phyloP scores from a whole-genome alignment of 495 filamentous ascomycete genomes.

The Penicillium soppii region DNA sequence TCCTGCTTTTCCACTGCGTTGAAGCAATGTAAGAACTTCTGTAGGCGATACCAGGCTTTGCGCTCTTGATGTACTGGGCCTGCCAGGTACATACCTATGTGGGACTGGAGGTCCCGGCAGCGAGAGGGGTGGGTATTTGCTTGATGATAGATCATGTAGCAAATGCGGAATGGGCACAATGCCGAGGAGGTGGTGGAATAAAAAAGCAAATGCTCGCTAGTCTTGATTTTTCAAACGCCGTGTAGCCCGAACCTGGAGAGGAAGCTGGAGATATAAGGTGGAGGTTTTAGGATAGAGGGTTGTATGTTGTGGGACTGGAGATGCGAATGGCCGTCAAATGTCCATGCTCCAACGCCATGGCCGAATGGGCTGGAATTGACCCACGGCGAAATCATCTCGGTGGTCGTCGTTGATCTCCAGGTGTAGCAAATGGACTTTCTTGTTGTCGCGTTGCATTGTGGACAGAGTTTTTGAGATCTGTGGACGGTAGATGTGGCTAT shows the following conservation, averaged over 20 bases:
- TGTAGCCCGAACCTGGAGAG: not conserved
- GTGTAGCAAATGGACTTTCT: conserved; percentile 42
- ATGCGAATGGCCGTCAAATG: conserved; percentile 25
- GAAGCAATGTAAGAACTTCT: not conserved
- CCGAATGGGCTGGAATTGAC: conserved; percentile 40
- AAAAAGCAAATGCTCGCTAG: conserved; percentile 7
- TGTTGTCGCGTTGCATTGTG: conserved; percentile 30
- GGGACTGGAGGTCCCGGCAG: not conserved
- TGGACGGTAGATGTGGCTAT: conserved; percentile 28
- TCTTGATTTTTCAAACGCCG: conserved; percentile 8
- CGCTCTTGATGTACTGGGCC: conserved; percentile 6
- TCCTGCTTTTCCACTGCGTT: not conserved
- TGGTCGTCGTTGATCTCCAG: conserved; percentile 41
- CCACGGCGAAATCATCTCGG: conserved; percentile 34
- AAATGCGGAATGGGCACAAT: not conserved
- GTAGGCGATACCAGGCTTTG: not conserved
- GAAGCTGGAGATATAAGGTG: not conserved
- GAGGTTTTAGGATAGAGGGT: not conserved
- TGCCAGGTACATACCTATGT: conserved; percentile 3
- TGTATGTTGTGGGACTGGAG: not conserved
- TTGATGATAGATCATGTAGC: not conserved
- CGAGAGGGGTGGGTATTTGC: not conserved
- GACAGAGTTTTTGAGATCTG: conserved; percentile 38
- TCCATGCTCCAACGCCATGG: conserved; percentile 53
- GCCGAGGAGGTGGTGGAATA: not conserved